phyloP scores from a whole-genome alignment of 106 monocot species.

The Gastrodia elata region DNA sequence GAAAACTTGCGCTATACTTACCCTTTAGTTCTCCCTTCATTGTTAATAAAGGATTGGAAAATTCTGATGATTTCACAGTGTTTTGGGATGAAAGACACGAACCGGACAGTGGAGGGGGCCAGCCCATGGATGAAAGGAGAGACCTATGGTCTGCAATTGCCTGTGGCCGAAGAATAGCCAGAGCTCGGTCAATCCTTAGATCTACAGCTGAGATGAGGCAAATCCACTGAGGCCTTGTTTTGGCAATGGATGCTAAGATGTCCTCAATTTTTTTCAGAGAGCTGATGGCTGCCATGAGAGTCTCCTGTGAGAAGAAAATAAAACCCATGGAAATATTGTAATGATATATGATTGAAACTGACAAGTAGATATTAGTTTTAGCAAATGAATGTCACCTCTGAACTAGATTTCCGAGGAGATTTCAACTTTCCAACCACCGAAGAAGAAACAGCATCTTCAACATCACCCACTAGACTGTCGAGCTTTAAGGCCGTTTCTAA shows the following conservation, averaged over 20 bases:
- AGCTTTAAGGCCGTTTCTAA: conserved; percentile 79
- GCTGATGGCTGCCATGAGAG: conserved; percentile 32
- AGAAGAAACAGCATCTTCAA: conserved; percentile 95
- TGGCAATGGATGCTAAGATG: conserved; percentile 44
- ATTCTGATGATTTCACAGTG: conserved; percentile 10
- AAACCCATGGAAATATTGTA: conserved; percentile 1
- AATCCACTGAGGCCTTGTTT: conserved; percentile 61
- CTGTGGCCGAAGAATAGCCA: conserved; percentile 81
- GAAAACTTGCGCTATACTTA: conserved; percentile 68
- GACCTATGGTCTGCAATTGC: conserved; percentile 87
- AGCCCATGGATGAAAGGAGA: conserved; percentile 70
- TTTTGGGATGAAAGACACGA: conserved; percentile 20
- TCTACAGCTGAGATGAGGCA: conserved; percentile 75
- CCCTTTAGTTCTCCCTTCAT: conserved; percentile 60
- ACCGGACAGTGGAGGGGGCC: conserved; percentile 75
- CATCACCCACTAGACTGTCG: conserved; percentile 79
- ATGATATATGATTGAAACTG: not conserved
- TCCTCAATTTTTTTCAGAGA: conserved; percentile 72
- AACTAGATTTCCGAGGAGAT: conserved; percentile 31
- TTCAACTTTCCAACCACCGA: conserved; percentile 55
- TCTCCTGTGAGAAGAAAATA: conserved; percentile 31
- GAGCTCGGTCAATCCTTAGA: conserved; percentile 68
- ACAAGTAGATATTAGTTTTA: not conserved
- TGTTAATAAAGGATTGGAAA: conserved; percentile 63
- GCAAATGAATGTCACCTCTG: conserved; percentile 36